Conservation (phyloP, 352 stramenopile species). For the Phytopythium chamaehyphon region DNA sequence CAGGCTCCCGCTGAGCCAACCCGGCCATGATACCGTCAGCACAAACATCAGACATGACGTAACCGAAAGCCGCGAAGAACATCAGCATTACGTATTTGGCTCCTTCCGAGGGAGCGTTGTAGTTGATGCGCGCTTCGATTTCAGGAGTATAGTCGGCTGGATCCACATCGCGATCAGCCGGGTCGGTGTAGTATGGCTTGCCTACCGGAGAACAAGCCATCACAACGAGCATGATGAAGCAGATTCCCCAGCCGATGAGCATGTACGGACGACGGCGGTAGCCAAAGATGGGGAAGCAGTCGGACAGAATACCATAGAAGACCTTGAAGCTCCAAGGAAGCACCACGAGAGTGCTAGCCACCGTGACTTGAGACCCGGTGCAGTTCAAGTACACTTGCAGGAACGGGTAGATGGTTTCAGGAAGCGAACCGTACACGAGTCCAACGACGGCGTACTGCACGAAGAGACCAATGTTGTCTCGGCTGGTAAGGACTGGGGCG, state of each 20-base stretch:
- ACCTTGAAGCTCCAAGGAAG: constrained; percentile 65
- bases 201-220: constrained; percentile 39
- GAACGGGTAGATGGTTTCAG: constrained; percentile 48
- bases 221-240: constrained; percentile 27
- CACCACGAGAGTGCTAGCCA: constrained; percentile 25
- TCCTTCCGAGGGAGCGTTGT: constrained; percentile 20
- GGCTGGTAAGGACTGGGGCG: constrained; percentile 21
- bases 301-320: constrained; percentile 57
- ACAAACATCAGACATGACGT: constrained; percentile 72
- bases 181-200: constrained; percentile 41
- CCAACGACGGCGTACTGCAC: constrained; percentile 51
- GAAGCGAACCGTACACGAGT: constrained; percentile 41
- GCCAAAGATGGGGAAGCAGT: constrained; percentile 48
- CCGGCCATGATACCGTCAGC: constrained; percentile 57
- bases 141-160: constrained; percentile 19
- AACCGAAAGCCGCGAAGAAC: constrained; percentile 65
- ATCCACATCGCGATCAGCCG: constrained; percentile 12
- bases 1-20: constrained; percentile 38
- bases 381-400: constrained; percentile 45
- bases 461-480: constrained; percentile 35
- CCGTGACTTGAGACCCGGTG: constrained; percentile 18
- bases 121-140: constrained; percentile 27
- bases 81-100: constrained; percentile 65
- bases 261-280: constrained; percentile 64
- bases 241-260: constrained; percentile 50